Conservation (phyloP, 2,329 filamentous ascomycete genomes). For the Fusarium pseudonygamai region DNA sequence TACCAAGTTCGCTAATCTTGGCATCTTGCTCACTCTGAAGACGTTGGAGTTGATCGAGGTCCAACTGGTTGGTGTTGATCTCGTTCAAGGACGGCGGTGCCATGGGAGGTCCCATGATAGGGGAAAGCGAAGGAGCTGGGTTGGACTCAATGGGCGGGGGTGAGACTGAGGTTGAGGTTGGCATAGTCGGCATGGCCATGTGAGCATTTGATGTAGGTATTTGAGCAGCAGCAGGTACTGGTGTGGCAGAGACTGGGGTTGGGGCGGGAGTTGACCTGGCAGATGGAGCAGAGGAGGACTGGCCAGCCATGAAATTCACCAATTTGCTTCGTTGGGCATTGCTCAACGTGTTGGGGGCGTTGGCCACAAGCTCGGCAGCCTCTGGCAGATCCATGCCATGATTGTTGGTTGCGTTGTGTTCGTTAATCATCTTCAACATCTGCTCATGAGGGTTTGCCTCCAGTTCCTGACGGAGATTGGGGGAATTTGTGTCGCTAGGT, state of each 20-base stretch:
- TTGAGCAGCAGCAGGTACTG: constrained; percentile 8
- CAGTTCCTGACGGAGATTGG: constrained; percentile 65
- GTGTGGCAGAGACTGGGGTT: constrained; percentile 13
- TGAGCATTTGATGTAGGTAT: constrained; percentile 18
- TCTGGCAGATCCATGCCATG: constrained; percentile 63
- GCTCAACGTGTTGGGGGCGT: constrained; percentile 63
- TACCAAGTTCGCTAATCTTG: constrained; percentile 79
- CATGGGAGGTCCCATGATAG: constrained; percentile 57
- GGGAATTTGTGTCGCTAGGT: constrained; percentile 56
- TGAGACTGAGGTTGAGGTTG: constrained; percentile 39
- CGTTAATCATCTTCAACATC: constrained; percentile 73
- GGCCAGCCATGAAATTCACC: constrained; percentile 67
- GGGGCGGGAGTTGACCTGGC: constrained; percentile 33
- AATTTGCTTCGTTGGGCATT: constrained; percentile 67
- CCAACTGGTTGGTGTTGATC: constrained; percentile 74
- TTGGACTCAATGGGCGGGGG: constrained; percentile 38
- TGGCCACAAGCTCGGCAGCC: constrained; percentile 59
- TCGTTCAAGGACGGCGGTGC: constrained; percentile 65
- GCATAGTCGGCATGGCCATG: constrained; percentile 33
- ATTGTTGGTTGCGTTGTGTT: constrained; percentile 66
- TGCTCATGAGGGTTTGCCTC: constrained; percentile 67
- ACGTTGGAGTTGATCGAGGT: constrained; percentile 81
- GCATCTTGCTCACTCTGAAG: constrained; percentile 82
- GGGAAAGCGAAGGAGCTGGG: constrained; percentile 56
- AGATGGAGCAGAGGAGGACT: constrained; percentile 44